Conservation (phyloP, 495 filamentous ascomycete species). For the Aspergillus panamensis region DNA sequence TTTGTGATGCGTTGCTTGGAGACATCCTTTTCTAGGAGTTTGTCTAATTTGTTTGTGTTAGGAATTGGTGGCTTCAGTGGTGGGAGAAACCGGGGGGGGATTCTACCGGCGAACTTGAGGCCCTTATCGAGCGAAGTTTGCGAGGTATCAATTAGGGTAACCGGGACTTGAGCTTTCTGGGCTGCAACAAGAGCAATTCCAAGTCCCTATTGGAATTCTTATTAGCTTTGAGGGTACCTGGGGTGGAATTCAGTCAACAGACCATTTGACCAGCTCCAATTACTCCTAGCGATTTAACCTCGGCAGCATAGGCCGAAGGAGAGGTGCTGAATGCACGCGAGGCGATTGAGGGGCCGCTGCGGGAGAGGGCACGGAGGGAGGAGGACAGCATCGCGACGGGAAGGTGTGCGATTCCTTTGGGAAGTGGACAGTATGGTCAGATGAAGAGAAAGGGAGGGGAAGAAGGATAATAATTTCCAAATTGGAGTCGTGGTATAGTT, state of each 20-base stretch:
- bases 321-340: constrained; percentile 45
- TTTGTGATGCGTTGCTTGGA: constrained; percentile 76
- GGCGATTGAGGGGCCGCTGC: constrained; percentile 32
- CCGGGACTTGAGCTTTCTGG: constrained; percentile 75
- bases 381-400: constrained; percentile 33
- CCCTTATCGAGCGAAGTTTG: constrained; percentile 89
- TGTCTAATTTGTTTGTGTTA: constrained; percentile 53
- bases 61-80: neutral
- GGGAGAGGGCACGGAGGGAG: constrained; percentile 31
- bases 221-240: neutral
- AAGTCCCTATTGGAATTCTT: constrained; percentile 62
- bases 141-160: constrained; percentile 81
- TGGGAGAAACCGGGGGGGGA: constrained; percentile 14
- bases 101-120: constrained; percentile 79
- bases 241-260: neutral
- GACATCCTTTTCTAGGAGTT: constrained; percentile 89
- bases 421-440: no score
- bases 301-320: constrained; percentile 51
- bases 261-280: constrained; percentile 98
- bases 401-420: neutral
- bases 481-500: constrained; percentile 9
- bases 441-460: neutral
- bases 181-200: constrained; percentile 96
- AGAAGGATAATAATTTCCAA: constrained; percentile 4
- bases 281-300: constrained; percentile 88